phyloP scores from a whole-genome alignment of 257 asterid species.

The Asclepias syriaca region DNA sequence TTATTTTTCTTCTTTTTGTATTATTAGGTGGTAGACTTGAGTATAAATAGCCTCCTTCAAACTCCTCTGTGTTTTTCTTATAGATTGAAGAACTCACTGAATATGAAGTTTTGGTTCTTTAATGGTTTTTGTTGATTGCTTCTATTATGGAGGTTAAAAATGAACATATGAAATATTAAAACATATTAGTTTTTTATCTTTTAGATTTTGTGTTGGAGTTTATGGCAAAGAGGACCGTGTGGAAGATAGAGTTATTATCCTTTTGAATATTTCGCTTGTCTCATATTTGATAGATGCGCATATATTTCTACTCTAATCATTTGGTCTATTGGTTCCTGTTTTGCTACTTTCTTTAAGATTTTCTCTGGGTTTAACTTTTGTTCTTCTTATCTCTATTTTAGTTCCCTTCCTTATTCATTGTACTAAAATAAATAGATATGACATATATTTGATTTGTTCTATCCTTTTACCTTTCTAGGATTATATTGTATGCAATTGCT shows the following conservation, averaged over 20 bases:
- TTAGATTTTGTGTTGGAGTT: neutral
- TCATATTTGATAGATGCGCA: neutral
- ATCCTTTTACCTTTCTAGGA: conserved; percentile 38
- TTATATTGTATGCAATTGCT: conserved; percentile 69
- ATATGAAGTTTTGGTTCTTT: neutral
- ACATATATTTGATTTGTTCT: neutral
- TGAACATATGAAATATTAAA: neutral
- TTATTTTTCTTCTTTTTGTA: too few relatives aligned
- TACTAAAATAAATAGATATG: neutral
- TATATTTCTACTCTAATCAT: neutral
- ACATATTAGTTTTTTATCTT: neutral
- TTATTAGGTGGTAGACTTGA: neutral
- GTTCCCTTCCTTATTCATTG: neutral
- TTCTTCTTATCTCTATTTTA: neutral
- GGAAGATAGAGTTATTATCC: neutral
- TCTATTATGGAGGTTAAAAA: neutral
- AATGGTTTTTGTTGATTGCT: neutral
- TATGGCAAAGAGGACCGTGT: neutral
- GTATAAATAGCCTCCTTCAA: neutral
- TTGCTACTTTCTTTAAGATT: neutral
- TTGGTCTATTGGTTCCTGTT: neutral
- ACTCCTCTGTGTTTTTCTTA: neutral
- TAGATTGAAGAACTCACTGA: neutral
- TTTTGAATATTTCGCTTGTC: neutral
- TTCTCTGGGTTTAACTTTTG: neutral